Percentiles rank a stretch among this genome's conserved stretches.
These are phyloP conservation scores for Russula dissimulans DNA, from an alignment of 768 basidiomycete species.

Conservation along the genomic window DNA sequence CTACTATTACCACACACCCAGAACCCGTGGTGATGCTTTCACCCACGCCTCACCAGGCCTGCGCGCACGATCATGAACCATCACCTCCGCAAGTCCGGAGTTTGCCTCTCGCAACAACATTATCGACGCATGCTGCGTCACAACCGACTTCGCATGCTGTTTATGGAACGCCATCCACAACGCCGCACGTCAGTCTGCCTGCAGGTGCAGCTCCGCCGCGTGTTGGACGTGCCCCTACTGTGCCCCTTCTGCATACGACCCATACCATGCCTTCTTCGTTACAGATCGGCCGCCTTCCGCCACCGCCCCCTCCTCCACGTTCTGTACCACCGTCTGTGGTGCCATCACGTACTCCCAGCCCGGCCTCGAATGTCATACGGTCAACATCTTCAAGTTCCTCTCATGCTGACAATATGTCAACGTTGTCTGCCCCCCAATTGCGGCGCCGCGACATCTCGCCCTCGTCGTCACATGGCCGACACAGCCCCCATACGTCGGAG, in stretches of 20 bases:
- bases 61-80: background rate
- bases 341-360: background rate
- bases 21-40: conserved; percentile 2
- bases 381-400: conserved; percentile 8
- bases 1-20: conserved; percentile 3
- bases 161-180: background rate
- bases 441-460: conserved; percentile 11
- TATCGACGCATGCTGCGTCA: background rate
- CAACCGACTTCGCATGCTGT: background rate
- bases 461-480: conserved; percentile 4
- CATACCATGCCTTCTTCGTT: background rate
- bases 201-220: conserved; percentile 1
- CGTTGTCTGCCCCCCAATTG: background rate
- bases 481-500: background rate
- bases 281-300: background rate
- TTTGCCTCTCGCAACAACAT: background rate
- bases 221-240: background rate
- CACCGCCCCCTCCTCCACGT: conserved; percentile 1
- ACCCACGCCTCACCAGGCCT: background rate
- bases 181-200: background rate
- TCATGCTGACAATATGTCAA: conserved; percentile 8
- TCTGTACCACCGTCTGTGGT: background rate
- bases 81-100: background rate
- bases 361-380: background rate
- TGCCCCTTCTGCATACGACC: background rate